Evolutionary conservation across 1,284 basidiomycete genomes (phyloP), one percentile per base, ranked within the genome.

Genomic region (Boletus semigastroideus): DNA sequence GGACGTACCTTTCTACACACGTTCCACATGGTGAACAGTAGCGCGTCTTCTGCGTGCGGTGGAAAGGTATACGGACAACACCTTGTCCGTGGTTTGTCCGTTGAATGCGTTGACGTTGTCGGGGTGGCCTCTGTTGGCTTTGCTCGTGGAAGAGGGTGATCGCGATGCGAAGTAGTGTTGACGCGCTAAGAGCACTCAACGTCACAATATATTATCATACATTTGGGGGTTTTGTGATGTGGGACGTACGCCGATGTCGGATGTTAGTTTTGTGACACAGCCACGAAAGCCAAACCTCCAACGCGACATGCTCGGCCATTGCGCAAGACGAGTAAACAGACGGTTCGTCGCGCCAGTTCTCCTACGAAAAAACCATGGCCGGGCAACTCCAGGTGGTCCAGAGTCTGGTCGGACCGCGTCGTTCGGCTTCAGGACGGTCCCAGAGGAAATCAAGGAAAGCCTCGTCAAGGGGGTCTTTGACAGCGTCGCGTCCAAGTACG

Each of bases 401-500:
- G 51, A 57, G 30, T 57, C 68, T 12, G 45, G 52, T 52, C 72
- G 74, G 53, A 90, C 86, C 3, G 82, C 93, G 1, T 95, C 96
- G 48, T 98, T 98, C 67, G 94, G 94, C n/a, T 97, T 93, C 79
- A 83, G 79, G 72, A 89, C 86, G 6, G 84, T 98, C 12, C 85
- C 87, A 16, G 86, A 91, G 69, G 84, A 88, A 43, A 71, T 80
- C 42, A 97, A 91, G 63, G 87, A 90, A 67, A 69, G 74, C 10
- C 75, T 90, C 43, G 96, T 99, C 52, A 92, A 91, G 60, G 81
- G 82, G 56, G 95, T 99, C 49, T 99, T 99, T 74, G 89, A 92
- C 62, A 96, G 92, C 5, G 96, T 99, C 49, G 94, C 97, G 39
- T 91, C 92, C 38, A 92, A 86, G 49, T 99, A 99, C 73, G 96